Evolutionary conservation across 139 green algal genomes (phyloP).

Genomic region (Eudorina sp.): DNA sequence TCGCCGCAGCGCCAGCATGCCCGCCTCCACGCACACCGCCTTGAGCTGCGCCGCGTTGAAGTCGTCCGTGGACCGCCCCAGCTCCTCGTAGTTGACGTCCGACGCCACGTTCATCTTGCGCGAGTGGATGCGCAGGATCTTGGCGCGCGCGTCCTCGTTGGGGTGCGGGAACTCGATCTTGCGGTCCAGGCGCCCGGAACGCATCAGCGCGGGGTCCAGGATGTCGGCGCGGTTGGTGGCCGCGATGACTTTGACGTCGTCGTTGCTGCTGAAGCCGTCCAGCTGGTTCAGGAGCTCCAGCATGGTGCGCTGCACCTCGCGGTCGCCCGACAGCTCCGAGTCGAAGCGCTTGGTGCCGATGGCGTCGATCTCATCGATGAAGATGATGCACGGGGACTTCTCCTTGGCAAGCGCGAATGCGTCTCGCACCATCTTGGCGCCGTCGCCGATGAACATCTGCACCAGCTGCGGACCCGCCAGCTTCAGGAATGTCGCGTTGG

Average conservation of each 20-base stretch:
- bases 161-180: conserved; percentile 99
- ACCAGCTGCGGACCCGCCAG: conserved; percentile 96
- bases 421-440: conserved; percentile 98
- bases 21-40: conserved; percentile 98
- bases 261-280: conserved; percentile 92
- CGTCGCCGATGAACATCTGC: conserved; percentile 99
- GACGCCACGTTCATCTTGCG: conserved; percentile 78
- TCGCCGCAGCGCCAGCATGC: conserved; percentile 97
- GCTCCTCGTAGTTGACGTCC: conserved; percentile 99
- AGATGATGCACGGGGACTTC: conserved; percentile 98
- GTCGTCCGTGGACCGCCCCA: conserved; percentile 96
- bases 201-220: conserved; percentile 98
- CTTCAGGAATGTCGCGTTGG: conserved; percentile 99
- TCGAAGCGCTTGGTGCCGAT: conserved; percentile 98
- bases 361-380: conserved; percentile 96
- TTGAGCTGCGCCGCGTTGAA: conserved; percentile 96
- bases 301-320: conserved; percentile 98
- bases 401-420: conserved; percentile 99
- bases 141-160: conserved; percentile 95
- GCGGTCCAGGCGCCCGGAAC: conserved; percentile 93
- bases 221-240: conserved; percentile 99
- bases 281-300: conserved; percentile 98
- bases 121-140: conserved; percentile 93
- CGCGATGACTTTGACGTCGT: conserved; percentile 97
- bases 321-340: conserved; percentile 92